Evolutionary conservation across 2,329 filamentous ascomycete species (phyloP), one percentile per base, ranked within the genome.

Genomic region (Parastagonospora avenae): DNA sequence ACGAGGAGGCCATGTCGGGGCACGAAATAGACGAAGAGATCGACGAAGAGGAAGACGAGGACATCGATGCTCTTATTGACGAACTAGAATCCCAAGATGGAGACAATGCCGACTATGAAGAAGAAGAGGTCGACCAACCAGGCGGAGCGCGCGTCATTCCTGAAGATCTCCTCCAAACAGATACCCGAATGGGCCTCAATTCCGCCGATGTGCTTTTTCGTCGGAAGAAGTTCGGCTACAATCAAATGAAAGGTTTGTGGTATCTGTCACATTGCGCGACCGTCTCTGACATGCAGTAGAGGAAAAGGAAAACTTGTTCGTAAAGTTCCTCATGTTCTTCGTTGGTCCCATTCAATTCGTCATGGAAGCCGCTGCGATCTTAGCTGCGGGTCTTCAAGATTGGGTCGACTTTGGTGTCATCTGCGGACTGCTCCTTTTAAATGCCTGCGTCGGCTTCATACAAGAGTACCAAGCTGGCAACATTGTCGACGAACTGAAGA

Each of bases 401-500:
- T 96, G 91, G 91, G 89, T 96, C 59, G 91, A 96, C 79, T 93
- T 96, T 69, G 91, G 90, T 81, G 91, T 96, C 70, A 96, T 96
- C 63, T 91, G 88, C 75, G 91, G 79, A 69, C 82, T 95, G 43
- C 83, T 96, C 8, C 74, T 95, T 60, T 88, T 96, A 59, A 96
- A 96, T 79, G 91, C 91, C 36, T 79, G 77, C 59, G 91, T 96
- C 58, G 91, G 91, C 77, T 96, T 95, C 77, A 80, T 92, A 53
- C 91, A 96, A 75, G 91, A 96, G 78, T 95, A 83, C 77, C 90
- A 95, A 77, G 91, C 91, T 55, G 91, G 90, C 72, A 92, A 89
- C 48, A 94, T 95, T 59, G 91, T 96, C 77, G 90, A 93, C 42
- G 90, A 94, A 73, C 78, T 96, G 68, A 95, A 95, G 82, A 92